These are phyloP conservation scores for Puya raimondii DNA, from an alignment of 176 grass and related monocot species.

Conservation along the genomic window DNA sequence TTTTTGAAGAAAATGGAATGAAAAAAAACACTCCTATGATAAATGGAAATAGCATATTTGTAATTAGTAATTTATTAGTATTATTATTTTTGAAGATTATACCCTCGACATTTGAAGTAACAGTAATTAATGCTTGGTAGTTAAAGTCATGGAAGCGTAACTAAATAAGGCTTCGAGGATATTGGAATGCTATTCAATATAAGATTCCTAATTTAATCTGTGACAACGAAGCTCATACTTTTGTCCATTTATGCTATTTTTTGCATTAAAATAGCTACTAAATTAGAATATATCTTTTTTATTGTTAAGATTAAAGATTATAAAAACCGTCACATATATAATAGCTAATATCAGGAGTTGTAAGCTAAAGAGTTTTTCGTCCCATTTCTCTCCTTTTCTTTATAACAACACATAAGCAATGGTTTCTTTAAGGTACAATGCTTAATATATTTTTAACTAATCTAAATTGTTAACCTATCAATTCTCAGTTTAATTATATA, in stretches of 20 bases:
- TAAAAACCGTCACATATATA: neutral
- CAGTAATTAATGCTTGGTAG: neutral
- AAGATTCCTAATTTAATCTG: neutral
- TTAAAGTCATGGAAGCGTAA: neutral
- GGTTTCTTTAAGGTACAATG: neutral
- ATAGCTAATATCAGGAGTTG: neutral
- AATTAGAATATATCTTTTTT: neutral
- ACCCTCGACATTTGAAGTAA: neutral
- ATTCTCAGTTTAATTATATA: too few species aligned
- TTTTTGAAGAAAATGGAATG: too few species aligned
- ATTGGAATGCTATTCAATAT: neutral
- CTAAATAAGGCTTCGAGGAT: neutral
- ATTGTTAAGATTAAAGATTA: neutral
- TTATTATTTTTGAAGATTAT: neutral
- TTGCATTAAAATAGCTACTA: neutral
- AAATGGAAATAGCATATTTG: neutral
- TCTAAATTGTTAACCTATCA: too few species aligned
- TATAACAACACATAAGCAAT: neutral
- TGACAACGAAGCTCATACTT: neutral
- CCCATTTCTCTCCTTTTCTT: neutral
- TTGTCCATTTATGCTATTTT: neutral
- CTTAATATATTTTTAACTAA: neutral
- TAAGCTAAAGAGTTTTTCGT: neutral
- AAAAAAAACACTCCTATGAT: too few species aligned
- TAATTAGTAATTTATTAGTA: neutral